Percentiles rank a stretch among this genome's conserved stretches.
Evolutionary conservation across 176 grass and related monocot species (phyloP).

Genomic region (Ananas comosus): DNA sequence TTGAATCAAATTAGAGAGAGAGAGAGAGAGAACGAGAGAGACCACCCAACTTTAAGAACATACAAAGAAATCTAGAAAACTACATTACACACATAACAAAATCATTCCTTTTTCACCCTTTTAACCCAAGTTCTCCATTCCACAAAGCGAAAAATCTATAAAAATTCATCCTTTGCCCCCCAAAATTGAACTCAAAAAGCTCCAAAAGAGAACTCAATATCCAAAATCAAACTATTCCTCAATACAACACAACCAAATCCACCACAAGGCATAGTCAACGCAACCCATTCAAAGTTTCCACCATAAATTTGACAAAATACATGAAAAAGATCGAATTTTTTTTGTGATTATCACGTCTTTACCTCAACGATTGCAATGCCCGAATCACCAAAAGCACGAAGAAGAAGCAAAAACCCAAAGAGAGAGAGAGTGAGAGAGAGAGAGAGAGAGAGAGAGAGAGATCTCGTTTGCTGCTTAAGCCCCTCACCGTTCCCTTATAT

Average conservation of each 20-base stretch:
- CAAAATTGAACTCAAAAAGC: background rate
- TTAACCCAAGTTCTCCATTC: background rate
- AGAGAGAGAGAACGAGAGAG: background rate
- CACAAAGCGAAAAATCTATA: background rate
- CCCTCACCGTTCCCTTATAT: background rate
- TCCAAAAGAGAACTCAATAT: background rate
- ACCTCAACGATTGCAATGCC: background rate
- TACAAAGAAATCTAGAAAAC: background rate
- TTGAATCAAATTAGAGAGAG: background rate
- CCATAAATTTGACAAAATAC: no score
- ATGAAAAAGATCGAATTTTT: background rate
- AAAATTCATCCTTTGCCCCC: no score
- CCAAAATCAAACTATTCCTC: background rate
- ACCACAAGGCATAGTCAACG: background rate
- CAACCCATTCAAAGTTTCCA: background rate
- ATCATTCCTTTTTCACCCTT: background rate
- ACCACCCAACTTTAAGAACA: background rate
- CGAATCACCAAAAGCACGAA: no score
- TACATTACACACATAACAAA: background rate
- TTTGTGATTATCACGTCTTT: background rate
- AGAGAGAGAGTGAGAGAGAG: background rate
- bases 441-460: background rate
- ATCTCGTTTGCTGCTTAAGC: background rate
- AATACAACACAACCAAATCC: no score
- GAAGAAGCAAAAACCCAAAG: background rate